phyloP scores from a whole-genome alignment of 257 asterid genomes.

The Gentiana dahurica region DNA sequence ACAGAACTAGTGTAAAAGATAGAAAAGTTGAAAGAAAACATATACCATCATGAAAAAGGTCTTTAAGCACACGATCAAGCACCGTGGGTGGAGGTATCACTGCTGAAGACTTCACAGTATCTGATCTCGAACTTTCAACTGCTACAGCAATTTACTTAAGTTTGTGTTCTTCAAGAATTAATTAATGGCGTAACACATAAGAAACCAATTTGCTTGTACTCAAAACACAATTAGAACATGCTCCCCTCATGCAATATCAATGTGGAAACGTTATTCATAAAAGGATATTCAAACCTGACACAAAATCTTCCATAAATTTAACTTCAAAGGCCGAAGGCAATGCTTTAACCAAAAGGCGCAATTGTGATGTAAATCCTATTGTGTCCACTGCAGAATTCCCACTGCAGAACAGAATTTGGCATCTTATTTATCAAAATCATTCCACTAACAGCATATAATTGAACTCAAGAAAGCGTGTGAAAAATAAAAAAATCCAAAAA shows the following conservation, averaged over 20 bases:
- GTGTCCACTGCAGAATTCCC: slow-evolving; percentile 38
- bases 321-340: slow-evolving; percentile 60
- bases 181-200: too few relatives aligned
- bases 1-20: slow-evolving; percentile 2
- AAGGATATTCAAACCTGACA: slow-evolving; percentile 48
- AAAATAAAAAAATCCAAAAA: neutral
- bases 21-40: neutral
- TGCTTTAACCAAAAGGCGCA: slow-evolving; percentile 58
- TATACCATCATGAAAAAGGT: slow-evolving; percentile 72
- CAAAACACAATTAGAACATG: neutral
- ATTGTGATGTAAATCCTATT: slow-evolving; percentile 77
- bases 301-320: slow-evolving; percentile 75
- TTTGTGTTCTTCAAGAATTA: neutral
- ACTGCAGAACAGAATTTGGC: slow-evolving; percentile 30
- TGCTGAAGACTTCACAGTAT: slow-evolving; percentile 55
- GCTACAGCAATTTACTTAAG: slow-evolving; percentile 15
- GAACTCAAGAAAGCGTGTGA: slow-evolving; percentile 1
- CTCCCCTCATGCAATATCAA: neutral
- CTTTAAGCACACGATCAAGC: slow-evolving; percentile 90
- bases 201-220: too few relatives aligned
- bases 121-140: slow-evolving; percentile 53
- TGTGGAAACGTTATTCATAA: neutral
- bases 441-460: slow-evolving; percentile 2
- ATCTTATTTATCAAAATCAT: slow-evolving; percentile 6
- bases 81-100: slow-evolving; percentile 89